These are phyloP conservation scores for Penicillium capsulatum DNA, from an alignment of 2,329 filamentous ascomycete species.

Conservation along the genomic window DNA sequence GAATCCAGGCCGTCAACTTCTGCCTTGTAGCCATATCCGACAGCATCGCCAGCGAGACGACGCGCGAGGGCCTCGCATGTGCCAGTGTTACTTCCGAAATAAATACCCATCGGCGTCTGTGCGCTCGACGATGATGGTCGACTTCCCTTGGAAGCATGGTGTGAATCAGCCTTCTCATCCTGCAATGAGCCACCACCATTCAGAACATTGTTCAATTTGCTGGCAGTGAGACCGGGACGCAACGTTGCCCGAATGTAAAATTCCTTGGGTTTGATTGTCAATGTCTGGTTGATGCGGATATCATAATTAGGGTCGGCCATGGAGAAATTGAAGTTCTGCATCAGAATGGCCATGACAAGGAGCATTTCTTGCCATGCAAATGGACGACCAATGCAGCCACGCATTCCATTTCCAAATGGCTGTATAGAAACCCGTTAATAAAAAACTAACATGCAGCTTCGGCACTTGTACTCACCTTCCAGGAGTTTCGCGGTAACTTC, in stretches of 20 bases:
- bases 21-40: constrained; percentile 56
- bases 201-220: constrained; percentile 40
- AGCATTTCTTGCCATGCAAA: constrained; percentile 73
- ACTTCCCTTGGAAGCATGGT: constrained; percentile 14
- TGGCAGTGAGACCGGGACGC: constrained; percentile 46
- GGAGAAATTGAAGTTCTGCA: constrained; percentile 68
- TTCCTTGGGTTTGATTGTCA: constrained; percentile 48
- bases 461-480: no score
- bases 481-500: constrained; percentile 58
- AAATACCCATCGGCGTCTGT: constrained; percentile 60
- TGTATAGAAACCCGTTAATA: no score
- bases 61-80: constrained; percentile 69
- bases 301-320: constrained; percentile 54
- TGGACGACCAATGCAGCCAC: constrained; percentile 66
- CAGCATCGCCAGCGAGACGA: constrained; percentile 57
- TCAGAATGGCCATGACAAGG: constrained; percentile 57
- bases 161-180: no score
- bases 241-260: constrained; percentile 60
- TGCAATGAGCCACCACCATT: no score
- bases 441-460: no score
- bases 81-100: constrained; percentile 70
- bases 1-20: constrained; percentile 57
- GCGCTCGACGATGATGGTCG: constrained; percentile 16
- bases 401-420: constrained; percentile 68
- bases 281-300: constrained; percentile 37